These are phyloP conservation scores for Geranomyces variabilis DNA, from an alignment of 192 early-diverging fungal species.

Conservation along the genomic window DNA sequence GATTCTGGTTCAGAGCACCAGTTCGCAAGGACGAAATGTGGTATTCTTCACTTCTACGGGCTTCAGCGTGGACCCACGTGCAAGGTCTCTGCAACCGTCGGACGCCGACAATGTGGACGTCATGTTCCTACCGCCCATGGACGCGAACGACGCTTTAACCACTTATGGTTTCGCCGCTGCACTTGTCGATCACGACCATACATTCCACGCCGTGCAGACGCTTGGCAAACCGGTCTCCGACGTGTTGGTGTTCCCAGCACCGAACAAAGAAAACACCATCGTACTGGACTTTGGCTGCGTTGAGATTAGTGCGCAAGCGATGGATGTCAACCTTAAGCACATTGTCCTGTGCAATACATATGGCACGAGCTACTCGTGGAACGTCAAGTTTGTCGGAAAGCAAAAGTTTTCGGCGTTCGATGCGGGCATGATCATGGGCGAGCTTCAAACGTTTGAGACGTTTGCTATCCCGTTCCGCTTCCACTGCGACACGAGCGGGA, in stretches of 20 bases:
- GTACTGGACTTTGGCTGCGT: conserved; percentile 58
- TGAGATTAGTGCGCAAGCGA: conserved; percentile 43
- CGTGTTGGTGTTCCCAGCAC: conserved; percentile 51
- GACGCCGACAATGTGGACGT: conserved; percentile 50
- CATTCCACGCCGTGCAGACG: conserved; percentile 48
- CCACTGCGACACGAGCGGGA: conserved; percentile 48
- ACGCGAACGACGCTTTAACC: conserved; percentile 41
- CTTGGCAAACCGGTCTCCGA: conserved; percentile 45
- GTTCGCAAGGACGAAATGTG: conserved; percentile 24
- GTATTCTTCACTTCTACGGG: conserved; percentile 52
- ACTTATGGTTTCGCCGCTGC: conserved; percentile 53
- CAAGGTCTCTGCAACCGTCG: conserved; percentile 41
- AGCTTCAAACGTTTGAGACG: conserved; percentile 51
- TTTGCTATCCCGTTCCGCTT: conserved; percentile 55
- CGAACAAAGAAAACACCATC: conserved; percentile 42
- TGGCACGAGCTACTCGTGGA: conserved; percentile 51
- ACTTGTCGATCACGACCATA: conserved; percentile 50
- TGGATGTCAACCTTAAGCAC: conserved; percentile 47
- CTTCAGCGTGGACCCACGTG: conserved; percentile 53
- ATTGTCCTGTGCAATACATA: conserved; percentile 55
- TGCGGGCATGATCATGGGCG: conserved; percentile 49
- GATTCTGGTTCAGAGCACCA: conserved; percentile 43
- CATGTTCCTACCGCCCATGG: conserved; percentile 53
- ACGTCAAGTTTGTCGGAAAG: conserved; percentile 50
- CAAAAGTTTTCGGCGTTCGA: conserved; percentile 56